Evolutionary conservation across 2,329 filamentous ascomycete genomes (phyloP).

Genomic region (Trichophyton equinum): DNA sequence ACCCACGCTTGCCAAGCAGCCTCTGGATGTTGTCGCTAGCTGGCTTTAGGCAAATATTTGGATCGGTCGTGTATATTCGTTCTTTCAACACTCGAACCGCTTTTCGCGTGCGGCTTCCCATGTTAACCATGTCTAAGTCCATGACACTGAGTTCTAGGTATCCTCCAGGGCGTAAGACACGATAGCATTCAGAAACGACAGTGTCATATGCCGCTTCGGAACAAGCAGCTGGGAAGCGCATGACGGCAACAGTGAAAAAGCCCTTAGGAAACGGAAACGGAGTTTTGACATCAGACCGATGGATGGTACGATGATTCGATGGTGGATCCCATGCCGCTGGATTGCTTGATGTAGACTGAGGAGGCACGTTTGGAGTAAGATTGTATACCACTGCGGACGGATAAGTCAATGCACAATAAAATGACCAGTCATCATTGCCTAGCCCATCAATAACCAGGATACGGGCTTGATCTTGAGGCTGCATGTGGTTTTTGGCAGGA

Average conservation of each 20-base stretch:
- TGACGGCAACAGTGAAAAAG: constrained; percentile 35
- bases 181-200: constrained; percentile 37
- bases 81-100: constrained; percentile 36
- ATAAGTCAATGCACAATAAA: constrained; percentile 40
- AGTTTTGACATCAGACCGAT: constrained; percentile 29
- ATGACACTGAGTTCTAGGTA: constrained; percentile 39
- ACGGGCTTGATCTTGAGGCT: constrained; percentile 28
- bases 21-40: constrained; percentile 37
- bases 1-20: constrained; percentile 34
- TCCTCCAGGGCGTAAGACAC: constrained; percentile 37
- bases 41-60: constrained; percentile 35
- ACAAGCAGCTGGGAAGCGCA: constrained; percentile 36
- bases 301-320: constrained; percentile 32
- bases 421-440: constrained; percentile 42
- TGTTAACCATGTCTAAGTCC: constrained; percentile 40
- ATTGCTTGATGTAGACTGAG: constrained; percentile 23
- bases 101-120: constrained; percentile 36
- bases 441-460: constrained; percentile 39
- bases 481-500: constrained; percentile 36
- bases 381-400: constrained; percentile 35
- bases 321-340: constrained; percentile 34
- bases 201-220: constrained; percentile 33
- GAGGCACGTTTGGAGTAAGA: constrained; percentile 24
- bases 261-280: constrained; percentile 36
- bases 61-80: constrained; percentile 31